Base-by-base conservation (phyloP, 2,329 filamentous ascomycete species). In the Cercospora janseana region DNA sequence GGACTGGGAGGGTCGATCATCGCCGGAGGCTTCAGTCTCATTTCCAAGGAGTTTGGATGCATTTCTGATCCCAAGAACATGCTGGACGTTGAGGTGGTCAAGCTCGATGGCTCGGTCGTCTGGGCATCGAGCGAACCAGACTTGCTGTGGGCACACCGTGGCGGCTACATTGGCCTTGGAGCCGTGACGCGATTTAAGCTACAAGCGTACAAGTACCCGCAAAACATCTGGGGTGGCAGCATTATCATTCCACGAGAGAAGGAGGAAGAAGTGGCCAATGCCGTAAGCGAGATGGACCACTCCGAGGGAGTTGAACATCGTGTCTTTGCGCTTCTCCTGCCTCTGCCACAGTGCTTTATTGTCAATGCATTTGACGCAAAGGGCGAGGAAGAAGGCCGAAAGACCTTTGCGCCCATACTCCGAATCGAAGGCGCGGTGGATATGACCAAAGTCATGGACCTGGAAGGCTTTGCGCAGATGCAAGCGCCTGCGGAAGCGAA, bases 31-130 rank as follows among this genome's bases (percentile, higher is more conserved):
- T 47, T 47, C 44, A 47, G 44, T 47, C 32, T 35, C 7, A 35
- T 47, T 13, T 47, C 44, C n/a, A 37, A 37, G 12, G 44, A 47
- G 13, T 47, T 23, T 28, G 44, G 44, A 10, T 47, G 44, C 21
- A 47, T 37, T 12, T 47, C 44, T 8, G 44, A 47, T 38, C 44
- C 44, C 9, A 32, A 47, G 29, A 47, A 47, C 24, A 13, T 47
- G 31, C 44, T 47, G 10, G 44, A 47, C 29, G 44, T 24, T 15
- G 29, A 47, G 24, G 44, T 47, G 10, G 44, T 47, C 12, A 47
- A 47, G 44, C 32, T 47, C 6, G 44, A 47, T 28, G 44, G 44
- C n/a, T 37, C 29, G 24, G 21, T 47, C 18, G 21, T 47, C n/a
- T 47, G 44, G 44, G 44, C 44, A 13, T 37, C 23, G 6, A 16